Evolutionary conservation across 306 rosid genomes (phyloP), one percentile per base, ranked within the genome.

Genomic region (Trifolium dubium): DNA sequence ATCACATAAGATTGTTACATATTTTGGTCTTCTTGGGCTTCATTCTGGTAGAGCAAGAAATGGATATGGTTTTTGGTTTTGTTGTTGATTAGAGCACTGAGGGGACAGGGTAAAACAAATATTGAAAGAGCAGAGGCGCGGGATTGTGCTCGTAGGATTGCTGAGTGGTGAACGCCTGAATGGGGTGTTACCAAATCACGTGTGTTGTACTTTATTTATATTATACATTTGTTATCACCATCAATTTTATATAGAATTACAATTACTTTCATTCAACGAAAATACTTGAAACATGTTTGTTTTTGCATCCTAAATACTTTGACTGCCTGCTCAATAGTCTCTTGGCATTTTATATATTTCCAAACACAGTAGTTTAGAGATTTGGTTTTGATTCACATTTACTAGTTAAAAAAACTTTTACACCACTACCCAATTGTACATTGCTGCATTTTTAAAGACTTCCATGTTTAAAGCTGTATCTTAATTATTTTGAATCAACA

Each of bases 1-100:
- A 56, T 44, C 32, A 64, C 29, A 8, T 13, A 44, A 51, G 51
- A 31, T 35, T 19, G 67, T 29, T 34, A 13, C 15, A 53, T 59
- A 35, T 43, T 68, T 17, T 17, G 14, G 40, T 18, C 43, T 59
- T 31, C n/a, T 23, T 29, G 13, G 30, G 23, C 72, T 37, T 28
- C 41, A 8, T 67, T 12, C 23, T 18, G 67, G 43, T 60, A 47
- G 76, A 47, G 76, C 71, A 47, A 29, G 71, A 60, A 30, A 68
- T 30, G 61, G 58, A 23, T 12, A 23, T 13, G 64, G 19, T 69
- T 67, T 67, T 74, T 19, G 54, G 18, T 14, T 61, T 10, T 31
- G 51, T 35, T 13, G 43, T 58, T 37, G 15, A 8, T 28, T 67
- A 10, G 8, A 28, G 41, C 35, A 10, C 1, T 11, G 1, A 14